Evolutionary conservation across 78 protist genomes (phyloP).

Genomic region (Thecamonas trahens): DNA sequence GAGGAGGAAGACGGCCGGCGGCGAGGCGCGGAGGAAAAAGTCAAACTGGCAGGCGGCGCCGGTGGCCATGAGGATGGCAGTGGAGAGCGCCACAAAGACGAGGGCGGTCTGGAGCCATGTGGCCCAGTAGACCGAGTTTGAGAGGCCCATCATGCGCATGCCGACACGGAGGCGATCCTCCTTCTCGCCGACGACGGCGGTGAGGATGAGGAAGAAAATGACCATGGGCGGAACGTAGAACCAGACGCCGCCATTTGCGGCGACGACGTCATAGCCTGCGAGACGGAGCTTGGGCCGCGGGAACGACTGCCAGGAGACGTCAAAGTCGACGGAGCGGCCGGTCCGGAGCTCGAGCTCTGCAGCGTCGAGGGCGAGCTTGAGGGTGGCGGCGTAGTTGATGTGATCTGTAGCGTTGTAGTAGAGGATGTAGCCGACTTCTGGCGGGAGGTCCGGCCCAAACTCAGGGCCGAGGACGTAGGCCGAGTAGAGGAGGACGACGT

Average conservation of each 20-base stretch:
- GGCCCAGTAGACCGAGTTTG: constrained; percentile 44
- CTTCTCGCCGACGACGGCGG: constrained; percentile 37
- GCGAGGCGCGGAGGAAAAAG: constrained; percentile 30
- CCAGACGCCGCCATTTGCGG: constrained; percentile 22
- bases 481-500: too few relatives aligned
- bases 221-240: constrained; percentile 41
- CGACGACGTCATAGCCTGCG: constrained; percentile 5
- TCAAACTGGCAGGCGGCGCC: constrained; percentile 40
- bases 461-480: too few relatives aligned
- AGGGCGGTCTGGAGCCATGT: constrained; percentile 20
- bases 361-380: too few relatives aligned
- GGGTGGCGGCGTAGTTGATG: too few relatives aligned
- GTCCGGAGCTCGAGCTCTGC: too few relatives aligned
- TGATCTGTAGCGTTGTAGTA: too few relatives aligned
- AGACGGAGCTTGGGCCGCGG: too few relatives aligned
- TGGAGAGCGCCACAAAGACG: not conserved
- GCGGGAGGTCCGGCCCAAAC: too few relatives aligned
- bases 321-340: too few relatives aligned
- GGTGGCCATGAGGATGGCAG: constrained; percentile 11
- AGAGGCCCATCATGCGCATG: constrained; percentile 54
- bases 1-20: constrained; percentile 32
- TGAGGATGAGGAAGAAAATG: constrained; percentile 29
- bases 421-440: too few relatives aligned
- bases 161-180: constrained; percentile 41
- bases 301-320: too few relatives aligned